These are phyloP conservation scores for Physaria fendleri DNA, from an alignment of 345 rosid genomes.

Conservation along the genomic window DNA sequence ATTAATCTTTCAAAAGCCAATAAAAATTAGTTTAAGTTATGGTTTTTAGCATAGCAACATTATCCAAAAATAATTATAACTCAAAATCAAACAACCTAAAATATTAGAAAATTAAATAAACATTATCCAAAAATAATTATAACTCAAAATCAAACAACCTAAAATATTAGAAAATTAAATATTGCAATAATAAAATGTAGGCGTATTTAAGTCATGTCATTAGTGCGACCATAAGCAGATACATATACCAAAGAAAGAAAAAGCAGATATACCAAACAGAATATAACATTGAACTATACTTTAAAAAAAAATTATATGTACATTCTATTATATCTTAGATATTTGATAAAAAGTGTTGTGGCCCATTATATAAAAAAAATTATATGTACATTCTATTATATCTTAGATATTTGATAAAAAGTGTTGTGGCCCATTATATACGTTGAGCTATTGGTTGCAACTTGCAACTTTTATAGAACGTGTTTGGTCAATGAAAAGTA, in stretches of 20 bases:
- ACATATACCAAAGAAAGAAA: constrained; percentile 15
- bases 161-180: not conserved
- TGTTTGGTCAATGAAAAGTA: not conserved
- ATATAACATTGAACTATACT: not conserved
- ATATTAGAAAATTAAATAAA: not conserved
- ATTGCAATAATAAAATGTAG: not conserved
- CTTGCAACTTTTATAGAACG: not conserved
- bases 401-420: not conserved
- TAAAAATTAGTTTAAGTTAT: too few relatives aligned
- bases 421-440: not conserved
- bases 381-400: not conserved
- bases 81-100: too few relatives aligned
- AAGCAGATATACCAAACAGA: constrained; percentile 14
- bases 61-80: too few relatives aligned
- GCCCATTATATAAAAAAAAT: not conserved
- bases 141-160: too few relatives aligned
- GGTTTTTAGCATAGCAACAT: too few relatives aligned
- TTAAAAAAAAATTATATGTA: not conserved
- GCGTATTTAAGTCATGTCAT: constrained; percentile 9
- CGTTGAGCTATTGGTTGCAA: too few relatives aligned
- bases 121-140: not conserved
- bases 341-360: not conserved
- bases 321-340: not conserved
- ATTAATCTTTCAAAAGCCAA: too few relatives aligned
- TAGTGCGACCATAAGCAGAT: constrained; percentile 16